Percentiles rank a stretch among this genome's conserved stretches.
Evolutionary conservation across 1,284 basidiomycete genomes (phyloP).

Genomic region (Ustilago xerochloae): DNA sequence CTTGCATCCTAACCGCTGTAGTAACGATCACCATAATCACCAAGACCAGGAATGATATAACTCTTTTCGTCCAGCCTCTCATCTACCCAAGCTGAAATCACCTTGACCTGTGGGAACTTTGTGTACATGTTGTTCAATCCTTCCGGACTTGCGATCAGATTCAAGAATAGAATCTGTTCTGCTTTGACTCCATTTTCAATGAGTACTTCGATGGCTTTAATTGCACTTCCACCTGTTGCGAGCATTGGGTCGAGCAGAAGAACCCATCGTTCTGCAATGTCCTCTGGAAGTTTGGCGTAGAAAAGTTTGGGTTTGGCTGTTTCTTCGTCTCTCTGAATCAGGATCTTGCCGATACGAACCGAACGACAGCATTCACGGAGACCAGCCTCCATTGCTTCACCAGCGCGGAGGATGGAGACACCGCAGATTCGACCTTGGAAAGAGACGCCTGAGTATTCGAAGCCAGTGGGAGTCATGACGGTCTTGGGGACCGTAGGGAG

Average conservation of each 20-base stretch:
- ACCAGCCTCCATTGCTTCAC: constrained; percentile 73
- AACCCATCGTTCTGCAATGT: constrained; percentile 90
- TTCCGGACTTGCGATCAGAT: constrained; percentile 92
- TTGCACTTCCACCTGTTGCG: constrained; percentile 93
- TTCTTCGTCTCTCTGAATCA: constrained; percentile 69
- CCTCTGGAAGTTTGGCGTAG: constrained; percentile 85
- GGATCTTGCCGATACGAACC: constrained; percentile 68
- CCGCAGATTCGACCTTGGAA: constrained; percentile 66
- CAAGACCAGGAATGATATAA: constrained; percentile 67
- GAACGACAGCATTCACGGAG: constrained; percentile 85
- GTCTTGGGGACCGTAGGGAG: constrained; percentile 73
- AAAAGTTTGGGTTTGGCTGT: constrained; percentile 68
- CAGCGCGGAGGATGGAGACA: constrained; percentile 68
- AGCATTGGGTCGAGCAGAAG: constrained; percentile 97
- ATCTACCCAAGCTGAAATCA: constrained; percentile 96
- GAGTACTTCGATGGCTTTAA: constrained; percentile 95
- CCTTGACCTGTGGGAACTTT: constrained; percentile 82
- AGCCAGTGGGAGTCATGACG: constrained; percentile 71
- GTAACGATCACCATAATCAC: constrained; percentile 66
- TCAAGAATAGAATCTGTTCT: constrained; percentile 93
- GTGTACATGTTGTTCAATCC: constrained; percentile 84
- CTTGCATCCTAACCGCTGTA: constrained; percentile 49
- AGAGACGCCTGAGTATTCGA: constrained; percentile 73
- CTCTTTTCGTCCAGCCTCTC: constrained; percentile 84
- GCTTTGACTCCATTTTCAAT: constrained; percentile 81